Evolutionary conservation across 495 filamentous ascomycete genomes (phyloP), one percentile per base, ranked within the genome.

Genomic region (Lophiostoma macrostomum): DNA sequence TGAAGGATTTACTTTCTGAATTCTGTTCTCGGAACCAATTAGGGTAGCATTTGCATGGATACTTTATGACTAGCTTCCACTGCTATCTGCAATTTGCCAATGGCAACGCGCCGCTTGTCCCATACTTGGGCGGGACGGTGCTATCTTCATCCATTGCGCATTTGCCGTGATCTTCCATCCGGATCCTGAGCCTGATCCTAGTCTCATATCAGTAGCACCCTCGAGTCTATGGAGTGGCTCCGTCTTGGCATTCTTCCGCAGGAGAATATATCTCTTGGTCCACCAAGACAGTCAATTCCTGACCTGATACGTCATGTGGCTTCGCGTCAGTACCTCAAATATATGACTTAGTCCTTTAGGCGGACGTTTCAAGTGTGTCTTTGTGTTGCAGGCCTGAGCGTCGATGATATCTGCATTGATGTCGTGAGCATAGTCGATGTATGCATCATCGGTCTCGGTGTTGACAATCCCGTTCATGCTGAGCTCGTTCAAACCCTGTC

Each of bases 321-420:
- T 19, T 7, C 39, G 10, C 2, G 57, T 55, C 1, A 52, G 52
- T 19, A 55, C 44, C n/a, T 38, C 45, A 27, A 60, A 60, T 13
- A 60, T 60, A 44, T 50, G 50, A 32, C 49, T 47, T 11, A 61
- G 44, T 34, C 56, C 52, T 39, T 61, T 56, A 12, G 60, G 42
- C 6, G 62, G 56, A 16, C 37, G 50, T 34, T 53, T 37, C 36
- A 37, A 6, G 4, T 30, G 14, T 22, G 5, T 13, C 16, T 50
- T 50, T 11, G 47, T 16, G 18, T 39, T 50, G 18, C 47, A 32
- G 32, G 20, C 34, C 7, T 39, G 24, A 13, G 47, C 32, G 20
- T 50, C 40, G 12, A 50, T 24, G 20, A 50, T 45, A 8, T 45
- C 31, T 12, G 41, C 41, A 27, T 30, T 16, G 19, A 45, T 18